Evolutionary conservation across 768 basidiomycete species (phyloP), one percentile per base, ranked within the genome.

Genomic region (Asterophora lycoperdoides): DNA sequence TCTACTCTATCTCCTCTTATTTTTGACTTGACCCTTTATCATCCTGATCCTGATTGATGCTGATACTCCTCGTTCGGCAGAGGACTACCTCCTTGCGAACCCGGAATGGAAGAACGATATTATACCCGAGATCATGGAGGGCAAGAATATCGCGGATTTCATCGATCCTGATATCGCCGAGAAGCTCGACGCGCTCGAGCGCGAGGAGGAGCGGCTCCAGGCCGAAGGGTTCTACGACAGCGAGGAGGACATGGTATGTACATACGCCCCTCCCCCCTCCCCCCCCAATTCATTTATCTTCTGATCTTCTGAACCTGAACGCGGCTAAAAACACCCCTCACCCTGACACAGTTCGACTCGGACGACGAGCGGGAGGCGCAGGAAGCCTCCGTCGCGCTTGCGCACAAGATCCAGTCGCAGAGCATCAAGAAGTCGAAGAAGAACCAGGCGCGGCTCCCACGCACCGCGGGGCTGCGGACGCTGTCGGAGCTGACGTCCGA

Each of bases 121-220:
- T 56, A 87, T 98, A n/a, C 96, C 96, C n/a, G 96, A 99, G 66
- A 90, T 99, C 61, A 84, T 92, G 85, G 84, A 97, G 57, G 96
- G 96, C 71, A 97, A 97, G 80, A 99, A 99, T 71, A 71, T 98
- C 44, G 95, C 94, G 18, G 96, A 99, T 74, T 99, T 99, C 54
- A 89, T 98, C 66, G 95, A 98, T 67, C 88, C 93, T 17, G 96
- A 99, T 61, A 98, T 99, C 52, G 84, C 83, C 15, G 94, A 94
- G 68, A 95, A 93, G 69, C 84, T 99, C 40, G 95, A 97, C 61
- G 95, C 93, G 10, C 82, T 99, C 49, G 95, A 99, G 68, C 82
- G 90, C 14, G 96, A 98, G 64, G 96, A 99, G 67, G 95, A 95
- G 67, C 81, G 80, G 57, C 79, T 99, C n/a, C 76, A 92, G 64